Percentiles rank a stretch among this genome's conserved stretches.
These are phyloP conservation scores for Trichoderma reesei DNA, from an alignment of 495 filamentous ascomycete species.

Conservation along the genomic window DNA sequence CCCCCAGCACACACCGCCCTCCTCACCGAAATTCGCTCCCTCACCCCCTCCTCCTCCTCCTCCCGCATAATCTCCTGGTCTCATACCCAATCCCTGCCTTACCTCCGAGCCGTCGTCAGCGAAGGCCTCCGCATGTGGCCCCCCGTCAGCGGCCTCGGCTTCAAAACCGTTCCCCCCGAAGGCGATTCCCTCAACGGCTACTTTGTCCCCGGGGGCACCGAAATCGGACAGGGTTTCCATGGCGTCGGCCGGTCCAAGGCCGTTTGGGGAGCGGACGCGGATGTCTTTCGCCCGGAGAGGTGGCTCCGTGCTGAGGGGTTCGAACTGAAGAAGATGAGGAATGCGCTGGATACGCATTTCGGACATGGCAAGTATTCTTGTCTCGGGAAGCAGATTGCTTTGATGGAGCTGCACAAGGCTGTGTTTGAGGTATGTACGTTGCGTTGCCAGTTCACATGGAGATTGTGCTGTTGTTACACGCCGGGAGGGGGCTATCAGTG, in stretches of 20 bases:
- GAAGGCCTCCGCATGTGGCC: constrained; percentile 38
- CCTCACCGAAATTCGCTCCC: constrained; percentile 37
- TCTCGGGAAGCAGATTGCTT: constrained; percentile 28
- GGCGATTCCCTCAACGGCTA: constrained; percentile 41
- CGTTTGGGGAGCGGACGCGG: constrained; percentile 37
- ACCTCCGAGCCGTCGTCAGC: constrained; percentile 40
- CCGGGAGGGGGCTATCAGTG: no score
- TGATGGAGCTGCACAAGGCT: constrained; percentile 38
- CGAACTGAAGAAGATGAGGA: constrained; percentile 25
- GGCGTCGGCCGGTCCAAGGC: constrained; percentile 21
- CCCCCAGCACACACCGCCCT: constrained; percentile 37
- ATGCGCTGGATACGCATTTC: constrained; percentile 24
- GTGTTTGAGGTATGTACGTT: constrained; percentile 45
- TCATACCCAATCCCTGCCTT: constrained; percentile 35
- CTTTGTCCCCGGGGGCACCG: constrained; percentile 37
- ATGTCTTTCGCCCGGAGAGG: constrained; percentile 41
- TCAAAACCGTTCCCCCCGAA: constrained; percentile 32
- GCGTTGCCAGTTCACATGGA: no score
- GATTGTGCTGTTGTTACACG: no score
- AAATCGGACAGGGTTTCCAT: constrained; percentile 31
- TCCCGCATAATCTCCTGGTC: constrained; percentile 29
- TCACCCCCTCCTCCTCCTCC: constrained; percentile 11
- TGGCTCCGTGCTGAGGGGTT: constrained; percentile 38
- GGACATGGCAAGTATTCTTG: constrained; percentile 29
- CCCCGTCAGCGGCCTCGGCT: constrained; percentile 25